These are phyloP conservation scores for Vitis cinerea DNA, from an alignment of 164 flowering plant genomes.

Conservation along the genomic window DNA sequence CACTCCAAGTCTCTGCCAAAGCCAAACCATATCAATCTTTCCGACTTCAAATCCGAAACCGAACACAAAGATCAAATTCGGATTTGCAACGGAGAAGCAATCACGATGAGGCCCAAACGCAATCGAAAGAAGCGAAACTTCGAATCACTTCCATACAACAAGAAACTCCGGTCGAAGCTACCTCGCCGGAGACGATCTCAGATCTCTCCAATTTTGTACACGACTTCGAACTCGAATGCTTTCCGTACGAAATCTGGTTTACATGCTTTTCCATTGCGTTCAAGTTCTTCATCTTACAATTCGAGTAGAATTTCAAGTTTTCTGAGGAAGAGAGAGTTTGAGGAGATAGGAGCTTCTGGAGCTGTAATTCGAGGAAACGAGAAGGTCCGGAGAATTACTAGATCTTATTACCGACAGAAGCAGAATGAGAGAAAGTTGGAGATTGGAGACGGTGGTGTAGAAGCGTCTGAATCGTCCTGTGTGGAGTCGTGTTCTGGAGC, in stretches of 20 bases:
- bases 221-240: conserved; percentile 9
- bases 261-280: conserved; percentile 23
- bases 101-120: neutral
- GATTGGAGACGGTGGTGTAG: conserved; percentile 9
- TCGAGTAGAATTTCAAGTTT: conserved; percentile 31
- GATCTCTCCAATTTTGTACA: conserved; percentile 35
- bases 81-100: too few species aligned
- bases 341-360: conserved; percentile 11
- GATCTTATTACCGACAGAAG: conserved; percentile 23
- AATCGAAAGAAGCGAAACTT: conserved; percentile 1
- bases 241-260: neutral
- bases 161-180: conserved; percentile 64
- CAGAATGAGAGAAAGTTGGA: conserved; percentile 15
- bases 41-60: too few species aligned
- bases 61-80: too few species aligned
- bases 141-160: conserved; percentile 14
- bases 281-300: conserved; percentile 30
- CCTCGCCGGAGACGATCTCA: conserved; percentile 46
- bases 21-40: too few species aligned
- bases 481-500: conserved; percentile 23
- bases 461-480: conserved; percentile 27
- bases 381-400: conserved; percentile 33
- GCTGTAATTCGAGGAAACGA: conserved; percentile 3
- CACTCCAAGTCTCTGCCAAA: too few species aligned
- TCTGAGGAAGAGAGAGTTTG: conserved; percentile 21